These are phyloP conservation scores for Bertia moriformis DNA, from an alignment of 2,329 filamentous ascomycete genomes.

Conservation along the genomic window DNA sequence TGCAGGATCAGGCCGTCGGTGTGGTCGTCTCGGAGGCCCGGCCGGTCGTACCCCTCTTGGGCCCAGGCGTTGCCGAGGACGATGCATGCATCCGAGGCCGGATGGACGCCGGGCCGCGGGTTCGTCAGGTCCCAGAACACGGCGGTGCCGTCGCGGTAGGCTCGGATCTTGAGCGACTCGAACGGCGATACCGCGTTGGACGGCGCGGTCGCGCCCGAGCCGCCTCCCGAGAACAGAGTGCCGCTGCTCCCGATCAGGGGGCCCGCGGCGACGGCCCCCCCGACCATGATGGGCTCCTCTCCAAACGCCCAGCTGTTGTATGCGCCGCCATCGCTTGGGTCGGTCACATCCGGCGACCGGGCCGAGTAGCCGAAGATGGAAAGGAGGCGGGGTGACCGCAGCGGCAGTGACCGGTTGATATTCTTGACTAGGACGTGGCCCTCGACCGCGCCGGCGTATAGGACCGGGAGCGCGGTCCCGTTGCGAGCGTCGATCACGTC, in stretches of 20 bases:
- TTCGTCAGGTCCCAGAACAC: conserved; percentile 44
- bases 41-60: conserved; percentile 56
- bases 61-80: conserved; percentile 56
- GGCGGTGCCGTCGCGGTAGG: conserved; percentile 37
- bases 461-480: conserved; percentile 25
- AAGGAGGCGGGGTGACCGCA: conserved; percentile 30
- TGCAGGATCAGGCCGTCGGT: conserved; percentile 40
- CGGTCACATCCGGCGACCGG: conserved; percentile 25
- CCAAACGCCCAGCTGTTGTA: conserved; percentile 21
- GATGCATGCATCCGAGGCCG: conserved; percentile 46
- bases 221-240: conserved; percentile 28
- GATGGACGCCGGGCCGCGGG: conserved; percentile 29
- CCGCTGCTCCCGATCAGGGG: conserved; percentile 29
- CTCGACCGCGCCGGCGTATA: conserved; percentile 43
- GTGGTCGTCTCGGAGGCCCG: conserved; percentile 49
- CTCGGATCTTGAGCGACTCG: conserved; percentile 34
- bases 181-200: conserved; percentile 34
- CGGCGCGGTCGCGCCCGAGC: conserved; percentile 30
- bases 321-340: conserved; percentile 17
- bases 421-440: conserved; percentile 55
- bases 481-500: conserved; percentile 37
- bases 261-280: conserved; percentile 11
- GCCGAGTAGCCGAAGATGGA: conserved; percentile 51
- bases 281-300: conserved; percentile 18
- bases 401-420: conserved; percentile 33